These are phyloP conservation scores for Gentiana dahurica DNA, from an alignment of 257 asterid species.

Conservation along the genomic window DNA sequence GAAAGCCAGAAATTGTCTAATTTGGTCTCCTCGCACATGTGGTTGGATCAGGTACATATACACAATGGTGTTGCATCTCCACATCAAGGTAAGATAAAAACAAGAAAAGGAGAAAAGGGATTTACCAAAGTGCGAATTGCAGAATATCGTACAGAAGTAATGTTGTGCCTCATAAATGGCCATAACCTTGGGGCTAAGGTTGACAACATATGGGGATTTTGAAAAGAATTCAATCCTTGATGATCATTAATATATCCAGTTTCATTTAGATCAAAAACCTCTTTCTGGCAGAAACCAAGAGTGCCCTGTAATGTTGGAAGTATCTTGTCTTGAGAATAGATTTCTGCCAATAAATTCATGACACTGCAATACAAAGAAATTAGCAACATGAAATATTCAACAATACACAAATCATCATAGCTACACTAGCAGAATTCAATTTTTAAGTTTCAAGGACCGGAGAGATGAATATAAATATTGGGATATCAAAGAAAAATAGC, in stretches of 20 bases:
- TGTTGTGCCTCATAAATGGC: constrained; percentile 99
- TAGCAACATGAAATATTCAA: background rate
- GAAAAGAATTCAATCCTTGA: constrained; percentile 60
- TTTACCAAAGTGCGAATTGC: constrained; percentile 96
- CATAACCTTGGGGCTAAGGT: constrained; percentile 91
- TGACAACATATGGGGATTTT: constrained; percentile 68
- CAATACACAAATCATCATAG: no score
- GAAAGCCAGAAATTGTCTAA: background rate
- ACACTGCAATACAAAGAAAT: constrained; percentile 61
- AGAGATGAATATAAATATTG: constrained; percentile 6
- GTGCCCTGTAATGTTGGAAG: constrained; percentile 61
- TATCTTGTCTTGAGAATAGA: constrained; percentile 94
- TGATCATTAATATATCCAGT: constrained; percentile 35
- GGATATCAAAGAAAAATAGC: no score
- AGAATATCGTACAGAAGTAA: constrained; percentile 91
- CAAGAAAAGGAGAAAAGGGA: constrained; percentile 4
- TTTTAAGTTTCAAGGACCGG: no score
- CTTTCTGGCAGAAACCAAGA: constrained; percentile 29
- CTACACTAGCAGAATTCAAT: no score
- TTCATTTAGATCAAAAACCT: constrained; percentile 82
- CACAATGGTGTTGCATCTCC: no score
- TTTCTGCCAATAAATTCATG: constrained; percentile 96
- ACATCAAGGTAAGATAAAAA: no score
- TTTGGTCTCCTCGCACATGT: background rate
- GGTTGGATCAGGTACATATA: no score